These are phyloP conservation scores for Eragrostis curvula DNA, from an alignment of 176 grass and related monocot species.

Conservation along the genomic window DNA sequence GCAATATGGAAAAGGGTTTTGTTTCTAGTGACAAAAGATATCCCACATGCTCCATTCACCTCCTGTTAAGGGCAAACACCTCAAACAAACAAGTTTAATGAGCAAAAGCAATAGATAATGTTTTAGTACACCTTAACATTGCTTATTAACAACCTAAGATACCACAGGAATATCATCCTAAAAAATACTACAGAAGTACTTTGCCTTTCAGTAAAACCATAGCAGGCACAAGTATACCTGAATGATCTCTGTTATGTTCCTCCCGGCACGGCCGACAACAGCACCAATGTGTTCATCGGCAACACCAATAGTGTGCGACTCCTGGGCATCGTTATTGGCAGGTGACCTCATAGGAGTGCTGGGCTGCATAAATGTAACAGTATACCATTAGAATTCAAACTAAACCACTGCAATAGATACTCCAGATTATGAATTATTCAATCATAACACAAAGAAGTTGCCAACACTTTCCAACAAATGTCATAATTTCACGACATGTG, in stretches of 20 bases:
- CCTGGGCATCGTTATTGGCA: conserved; percentile 52
- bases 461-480: conserved; percentile 8
- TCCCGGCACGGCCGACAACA: conserved; percentile 80
- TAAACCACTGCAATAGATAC: not conserved
- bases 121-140: too few relatives aligned
- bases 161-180: not conserved
- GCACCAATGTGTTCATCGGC: conserved; percentile 93
- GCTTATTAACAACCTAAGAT: not conserved
- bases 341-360: conserved; percentile 47
- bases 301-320: conserved; percentile 76
- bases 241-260: conserved; percentile 88
- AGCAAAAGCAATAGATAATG: too few relatives aligned
- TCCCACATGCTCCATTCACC: not conserved
- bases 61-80: conserved; percentile 8
- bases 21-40: not conserved
- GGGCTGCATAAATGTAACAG: conserved; percentile 49
- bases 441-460: not conserved
- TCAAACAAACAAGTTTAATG: not conserved
- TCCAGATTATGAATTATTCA: not conserved
- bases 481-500: not conserved
- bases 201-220: not conserved
- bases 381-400: conserved; percentile 24
- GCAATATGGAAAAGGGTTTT: not conserved
- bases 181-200: not conserved
- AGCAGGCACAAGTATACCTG: conserved; percentile 47